A percentile compares a stretch with the other conserved stretches of the same genome.
phyloP scores from a whole-genome alignment of 768 basidiomycete genomes.

The Leucosporidium creatinivorum region DNA sequence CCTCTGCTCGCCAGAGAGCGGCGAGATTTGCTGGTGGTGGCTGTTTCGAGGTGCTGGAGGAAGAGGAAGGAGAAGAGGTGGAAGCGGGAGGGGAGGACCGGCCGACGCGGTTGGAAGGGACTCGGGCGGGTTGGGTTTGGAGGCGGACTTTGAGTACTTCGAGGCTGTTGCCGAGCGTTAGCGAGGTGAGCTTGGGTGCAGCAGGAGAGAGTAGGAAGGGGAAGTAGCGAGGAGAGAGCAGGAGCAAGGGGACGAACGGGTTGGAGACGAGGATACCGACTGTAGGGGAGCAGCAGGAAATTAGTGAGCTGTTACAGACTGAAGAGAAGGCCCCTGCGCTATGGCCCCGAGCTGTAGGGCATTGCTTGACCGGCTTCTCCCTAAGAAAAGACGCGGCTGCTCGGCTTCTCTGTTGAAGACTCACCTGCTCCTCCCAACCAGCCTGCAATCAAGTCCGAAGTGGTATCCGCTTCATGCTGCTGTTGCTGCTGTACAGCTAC shows the following conservation, averaged over 20 bases:
- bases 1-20: constrained; percentile 26
- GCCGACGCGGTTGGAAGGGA: neutral
- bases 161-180: neutral
- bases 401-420: neutral
- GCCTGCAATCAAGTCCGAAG: constrained; percentile 17
- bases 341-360: too few relatives aligned
- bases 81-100: neutral
- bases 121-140: constrained; percentile 13
- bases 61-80: neutral
- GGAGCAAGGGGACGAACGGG: constrained; percentile 18
- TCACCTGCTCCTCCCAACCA: constrained; percentile 24
- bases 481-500: neutral
- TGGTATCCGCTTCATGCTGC: neutral
- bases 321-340: too few relatives aligned
- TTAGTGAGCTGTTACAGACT: too few relatives aligned
- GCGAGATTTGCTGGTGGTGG: neutral
- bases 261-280: constrained; percentile 31
- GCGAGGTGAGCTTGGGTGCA: too few relatives aligned
- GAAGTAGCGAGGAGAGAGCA: too few relatives aligned
- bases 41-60: constrained; percentile 2
- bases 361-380: too few relatives aligned
- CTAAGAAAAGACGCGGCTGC: neutral
- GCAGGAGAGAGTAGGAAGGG: too few relatives aligned
- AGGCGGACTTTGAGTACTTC: constrained; percentile 31
- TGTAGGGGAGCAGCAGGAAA: neutral